A percentile compares a stretch with the other conserved stretches of the same genome.
These are phyloP conservation scores for Sporopachydermia quercuum DNA, from an alignment of 805 yeast species.

Conservation along the genomic window DNA sequence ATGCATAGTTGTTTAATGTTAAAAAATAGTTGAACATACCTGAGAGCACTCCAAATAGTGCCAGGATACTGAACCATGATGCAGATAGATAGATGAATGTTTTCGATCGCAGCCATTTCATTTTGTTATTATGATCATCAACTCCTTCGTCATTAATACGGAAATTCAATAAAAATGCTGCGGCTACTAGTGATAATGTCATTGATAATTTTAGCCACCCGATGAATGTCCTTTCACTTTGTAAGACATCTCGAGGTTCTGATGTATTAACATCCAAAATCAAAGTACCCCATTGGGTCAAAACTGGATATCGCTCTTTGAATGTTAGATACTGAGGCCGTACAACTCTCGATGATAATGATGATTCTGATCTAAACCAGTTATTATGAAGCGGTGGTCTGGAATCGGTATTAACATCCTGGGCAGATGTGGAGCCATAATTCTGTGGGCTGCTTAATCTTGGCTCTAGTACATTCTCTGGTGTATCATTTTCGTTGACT, in stretches of 20 bases:
- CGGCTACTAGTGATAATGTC: not conserved
- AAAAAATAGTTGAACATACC: not conserved
- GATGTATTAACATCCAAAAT: not conserved
- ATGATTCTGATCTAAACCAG: too few species aligned
- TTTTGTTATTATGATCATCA: not conserved
- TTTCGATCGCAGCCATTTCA: not conserved
- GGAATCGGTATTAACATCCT: too few species aligned
- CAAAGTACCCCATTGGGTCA: not conserved
- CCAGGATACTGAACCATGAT: not conserved
- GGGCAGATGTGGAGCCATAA: too few species aligned
- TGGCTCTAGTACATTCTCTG: too few species aligned
- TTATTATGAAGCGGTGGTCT: too few species aligned
- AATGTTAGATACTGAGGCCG: not conserved
- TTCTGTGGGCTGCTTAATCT: too few species aligned
- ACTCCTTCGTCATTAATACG: not conserved
- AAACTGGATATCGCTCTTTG: not conserved
- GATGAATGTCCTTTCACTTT: constrained; percentile 2
- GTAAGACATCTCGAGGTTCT: constrained; percentile 3
- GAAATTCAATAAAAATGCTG: not conserved
- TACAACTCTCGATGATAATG: too few species aligned
- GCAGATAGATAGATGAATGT: not conserved
- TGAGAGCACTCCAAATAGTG: not conserved
- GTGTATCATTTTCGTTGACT: too few species aligned
- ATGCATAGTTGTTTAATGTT: not conserved
- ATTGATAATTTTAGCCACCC: constrained; percentile 1